Conservation (phyloP, 2,329 filamentous ascomycete species). For the Graphilbum fragrans region DNA sequence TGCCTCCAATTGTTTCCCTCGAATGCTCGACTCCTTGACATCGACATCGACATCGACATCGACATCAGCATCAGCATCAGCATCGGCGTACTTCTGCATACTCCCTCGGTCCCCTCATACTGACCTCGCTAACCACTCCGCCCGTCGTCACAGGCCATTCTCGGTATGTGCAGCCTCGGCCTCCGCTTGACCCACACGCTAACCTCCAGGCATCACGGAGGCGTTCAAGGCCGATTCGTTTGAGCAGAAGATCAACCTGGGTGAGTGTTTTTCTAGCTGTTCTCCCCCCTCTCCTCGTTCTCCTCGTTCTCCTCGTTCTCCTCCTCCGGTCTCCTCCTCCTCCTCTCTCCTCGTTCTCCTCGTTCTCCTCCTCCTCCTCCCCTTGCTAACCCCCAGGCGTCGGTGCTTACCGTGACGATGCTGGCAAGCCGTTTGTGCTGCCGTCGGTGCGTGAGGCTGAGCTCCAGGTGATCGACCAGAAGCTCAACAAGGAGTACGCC, state of each 20-base stretch:
- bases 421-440: conserved; percentile 95
- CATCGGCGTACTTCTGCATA: conserved; percentile 7
- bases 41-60: conserved; percentile 1
- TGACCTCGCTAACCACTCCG: conserved; percentile 2
- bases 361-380: conserved; percentile 3
- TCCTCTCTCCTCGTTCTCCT: conserved; percentile 7
- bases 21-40: background rate
- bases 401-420: conserved; percentile 94
- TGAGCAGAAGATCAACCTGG: conserved; percentile 94
- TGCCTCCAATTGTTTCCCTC: background rate
- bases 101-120: background rate
- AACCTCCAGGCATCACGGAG: conserved; percentile 68
- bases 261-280: conserved; percentile 25
- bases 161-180: conserved; percentile 38
- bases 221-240: conserved; percentile 96
- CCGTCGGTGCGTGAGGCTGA: conserved; percentile 86
- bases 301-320: background rate
- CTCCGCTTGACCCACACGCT: conserved; percentile 2
- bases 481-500: conserved; percentile 93
- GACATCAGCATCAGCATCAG: no score
- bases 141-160: conserved; percentile 50
- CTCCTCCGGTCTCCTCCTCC: conserved; percentile 13
- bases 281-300: background rate
- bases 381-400: conserved; percentile 46
- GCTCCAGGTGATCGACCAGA: conserved; percentile 65